Evolutionary conservation across 208 protist genomes (phyloP).

Genomic region (Leptomonas seymouri): DNA sequence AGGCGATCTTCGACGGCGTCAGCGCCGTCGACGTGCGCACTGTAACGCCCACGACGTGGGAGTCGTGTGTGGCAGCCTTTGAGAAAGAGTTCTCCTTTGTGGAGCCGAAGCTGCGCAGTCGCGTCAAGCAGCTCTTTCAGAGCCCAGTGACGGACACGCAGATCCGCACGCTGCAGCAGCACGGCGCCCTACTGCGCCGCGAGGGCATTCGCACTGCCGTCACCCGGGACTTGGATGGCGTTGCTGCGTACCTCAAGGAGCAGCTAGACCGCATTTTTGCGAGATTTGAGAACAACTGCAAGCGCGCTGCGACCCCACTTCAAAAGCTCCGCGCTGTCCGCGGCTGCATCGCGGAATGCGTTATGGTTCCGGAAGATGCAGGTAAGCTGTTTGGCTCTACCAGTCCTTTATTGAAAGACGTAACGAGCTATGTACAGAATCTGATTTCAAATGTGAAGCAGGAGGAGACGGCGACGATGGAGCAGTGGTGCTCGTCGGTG

Average conservation of each 20-base stretch:
- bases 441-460: conserved; percentile 37
- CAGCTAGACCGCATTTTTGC: conserved; percentile 55
- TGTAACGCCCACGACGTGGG: conserved; percentile 53
- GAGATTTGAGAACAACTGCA: conserved; percentile 70
- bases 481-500: conserved; percentile 44
- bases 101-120: conserved; percentile 67
- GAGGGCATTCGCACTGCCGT: conserved; percentile 56
- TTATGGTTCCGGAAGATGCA: conserved; percentile 57
- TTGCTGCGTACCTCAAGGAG: conserved; percentile 56
- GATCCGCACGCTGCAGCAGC: conserved; percentile 56
- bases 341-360: conserved; percentile 66
- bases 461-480: conserved; percentile 30
- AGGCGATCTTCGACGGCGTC: conserved; percentile 74
- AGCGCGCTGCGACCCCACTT: conserved; percentile 61
- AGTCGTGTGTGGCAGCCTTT: conserved; percentile 61
- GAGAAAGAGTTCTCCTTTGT: conserved; percentile 87
- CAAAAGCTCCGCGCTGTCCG: conserved; percentile 67
- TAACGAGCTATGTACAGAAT: conserved; percentile 37
- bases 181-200: conserved; percentile 60
- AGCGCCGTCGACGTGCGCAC: conserved; percentile 64
- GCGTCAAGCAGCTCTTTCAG: conserved; percentile 65
- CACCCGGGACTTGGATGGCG: conserved; percentile 49
- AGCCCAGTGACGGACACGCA: conserved; percentile 32
- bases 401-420: conserved; percentile 38
- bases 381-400: conserved; percentile 57